Percentiles rank a stretch among this genome's conserved stretches.
phyloP scores from a whole-genome alignment of 2,329 filamentous ascomycete genomes.

The Trichophyton schoenleinii region DNA sequence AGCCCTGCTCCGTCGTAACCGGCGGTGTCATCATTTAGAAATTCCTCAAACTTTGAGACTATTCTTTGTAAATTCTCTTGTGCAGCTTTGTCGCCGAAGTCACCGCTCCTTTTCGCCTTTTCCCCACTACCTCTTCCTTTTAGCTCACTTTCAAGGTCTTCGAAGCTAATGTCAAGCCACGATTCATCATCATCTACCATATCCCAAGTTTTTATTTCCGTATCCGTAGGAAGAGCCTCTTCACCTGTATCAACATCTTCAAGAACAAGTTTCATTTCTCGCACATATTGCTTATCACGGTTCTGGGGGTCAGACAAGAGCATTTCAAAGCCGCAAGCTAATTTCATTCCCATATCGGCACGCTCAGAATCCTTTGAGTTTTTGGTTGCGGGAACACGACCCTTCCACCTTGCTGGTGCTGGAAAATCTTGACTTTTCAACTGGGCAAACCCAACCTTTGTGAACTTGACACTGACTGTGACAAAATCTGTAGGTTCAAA shows the following conservation, averaged over 20 bases:
- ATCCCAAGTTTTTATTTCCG: conserved; percentile 61
- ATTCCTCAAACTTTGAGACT: conserved; percentile 84
- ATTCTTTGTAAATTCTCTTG: conserved; percentile 65
- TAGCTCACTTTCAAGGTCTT: conserved; percentile 76
- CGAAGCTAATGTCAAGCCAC: conserved; percentile 86
- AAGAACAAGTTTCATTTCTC: conserved; percentile 64
- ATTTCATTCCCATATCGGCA: conserved; percentile 70
- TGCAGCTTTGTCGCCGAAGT: conserved; percentile 35
- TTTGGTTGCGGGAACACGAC: conserved; percentile 28
- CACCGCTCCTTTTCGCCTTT: conserved; percentile 16
- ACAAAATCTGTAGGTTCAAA: conserved; percentile 74
- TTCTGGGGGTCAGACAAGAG: conserved; percentile 56
- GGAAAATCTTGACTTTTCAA: conserved; percentile 72
- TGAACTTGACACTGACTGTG: conserved; percentile 66
- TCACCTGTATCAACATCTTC: conserved; percentile 65
- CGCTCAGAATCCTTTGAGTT: conserved; percentile 36
- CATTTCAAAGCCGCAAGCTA: conserved; percentile 85
- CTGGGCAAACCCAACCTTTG: conserved; percentile 81
- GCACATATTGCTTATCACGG: conserved; percentile 53
- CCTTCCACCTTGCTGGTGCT: conserved; percentile 46
- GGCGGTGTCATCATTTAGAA: conserved; percentile 73
- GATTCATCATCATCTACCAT: conserved; percentile 66
- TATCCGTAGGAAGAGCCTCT: conserved; percentile 54
- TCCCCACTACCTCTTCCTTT: conserved; percentile 32
- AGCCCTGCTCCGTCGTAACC: conserved; percentile 67